Conservation (phyloP, 331 rosid species). For the Stylosanthes scabra region DNA sequence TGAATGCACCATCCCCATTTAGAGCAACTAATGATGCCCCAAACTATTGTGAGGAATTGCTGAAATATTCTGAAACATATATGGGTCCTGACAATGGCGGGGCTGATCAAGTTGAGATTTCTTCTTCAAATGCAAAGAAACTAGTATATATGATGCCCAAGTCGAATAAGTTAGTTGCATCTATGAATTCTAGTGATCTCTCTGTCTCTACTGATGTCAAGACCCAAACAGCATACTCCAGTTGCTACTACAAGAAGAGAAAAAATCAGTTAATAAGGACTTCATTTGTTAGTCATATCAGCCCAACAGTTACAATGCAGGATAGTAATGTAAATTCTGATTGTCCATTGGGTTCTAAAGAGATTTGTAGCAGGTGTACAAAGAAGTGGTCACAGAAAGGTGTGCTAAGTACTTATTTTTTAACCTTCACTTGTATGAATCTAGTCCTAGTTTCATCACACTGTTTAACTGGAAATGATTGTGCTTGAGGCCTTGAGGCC, state of each 20-base stretch:
- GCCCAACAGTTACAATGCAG: slow-evolving; percentile 48
- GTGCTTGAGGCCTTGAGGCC: slow-evolving; percentile 20
- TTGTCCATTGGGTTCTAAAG: slow-evolving; percentile 49
- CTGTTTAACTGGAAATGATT: slow-evolving; percentile 23
- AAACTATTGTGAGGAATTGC: slow-evolving; percentile 47
- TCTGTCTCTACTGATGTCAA: slow-evolving; percentile 54
- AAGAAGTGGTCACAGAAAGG: slow-evolving; percentile 73
- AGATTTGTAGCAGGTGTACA: slow-evolving; percentile 52
- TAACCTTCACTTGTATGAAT: slow-evolving; percentile 22
- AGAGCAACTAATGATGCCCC: slow-evolving; percentile 47
- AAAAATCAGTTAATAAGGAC: slow-evolving; percentile 85
- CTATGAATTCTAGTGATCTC: slow-evolving; percentile 62
- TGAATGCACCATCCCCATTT: slow-evolving; percentile 45
- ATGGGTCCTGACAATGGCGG: slow-evolving; percentile 43
- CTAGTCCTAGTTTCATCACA: slow-evolving; percentile 4
- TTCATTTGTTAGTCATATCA: slow-evolving; percentile 58
- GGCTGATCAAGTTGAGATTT: slow-evolving; percentile 54
- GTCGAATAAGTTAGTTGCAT: slow-evolving; percentile 88
- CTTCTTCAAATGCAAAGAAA: slow-evolving; percentile 54
- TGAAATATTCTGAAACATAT: slow-evolving; percentile 43
- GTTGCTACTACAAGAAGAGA: slow-evolving; percentile 86
- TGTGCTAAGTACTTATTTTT: slow-evolving; percentile 48
- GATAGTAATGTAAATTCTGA: slow-evolving; percentile 53
- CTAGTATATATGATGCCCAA: slow-evolving; percentile 77
- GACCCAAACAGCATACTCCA: slow-evolving; percentile 56